A percentile compares a stretch with the other conserved stretches of the same genome.
Conservation (phyloP, 1,139 yeast genomes). For the Kurtzmaniella quercitrusa region DNA sequence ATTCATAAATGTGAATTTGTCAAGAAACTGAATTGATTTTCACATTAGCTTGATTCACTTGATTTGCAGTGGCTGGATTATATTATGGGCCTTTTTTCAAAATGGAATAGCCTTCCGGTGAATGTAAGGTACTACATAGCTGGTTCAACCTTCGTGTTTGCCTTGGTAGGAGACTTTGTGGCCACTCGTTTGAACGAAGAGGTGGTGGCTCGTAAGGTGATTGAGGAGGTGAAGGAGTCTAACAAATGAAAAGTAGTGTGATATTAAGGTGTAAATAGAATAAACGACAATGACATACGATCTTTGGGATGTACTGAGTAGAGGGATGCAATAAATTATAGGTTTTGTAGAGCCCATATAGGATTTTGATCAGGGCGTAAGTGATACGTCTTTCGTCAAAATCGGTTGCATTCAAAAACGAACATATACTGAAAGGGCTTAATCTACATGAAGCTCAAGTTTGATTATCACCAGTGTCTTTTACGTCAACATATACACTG, state of each 20-base stretch:
- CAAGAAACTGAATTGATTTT: neutral
- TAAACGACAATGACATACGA: no score
- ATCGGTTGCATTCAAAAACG: no score
- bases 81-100: slow-evolving; percentile 33
- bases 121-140: slow-evolving; percentile 52
- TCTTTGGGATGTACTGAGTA: no score
- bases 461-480: no score
- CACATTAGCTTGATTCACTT: neutral
- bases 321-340: no score
- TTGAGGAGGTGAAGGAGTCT: neutral
- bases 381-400: no score
- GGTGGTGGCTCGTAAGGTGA: slow-evolving; percentile 19
- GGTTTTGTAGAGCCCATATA: no score
- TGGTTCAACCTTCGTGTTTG: slow-evolving; percentile 48
- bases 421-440: no score
- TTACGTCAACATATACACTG: no score
- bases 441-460: no score
- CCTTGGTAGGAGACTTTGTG: slow-evolving; percentile 48
- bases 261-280: neutral
- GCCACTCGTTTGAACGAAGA: slow-evolving; percentile 46
- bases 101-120: slow-evolving; percentile 49
- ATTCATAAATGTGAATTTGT: neutral
- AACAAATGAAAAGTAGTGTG: neutral
- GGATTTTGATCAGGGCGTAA: no score
- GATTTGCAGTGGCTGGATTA: neutral